phyloP scores from a whole-genome alignment of 2,329 filamentous ascomycete genomes.

The Scedosporium minutisporum region DNA sequence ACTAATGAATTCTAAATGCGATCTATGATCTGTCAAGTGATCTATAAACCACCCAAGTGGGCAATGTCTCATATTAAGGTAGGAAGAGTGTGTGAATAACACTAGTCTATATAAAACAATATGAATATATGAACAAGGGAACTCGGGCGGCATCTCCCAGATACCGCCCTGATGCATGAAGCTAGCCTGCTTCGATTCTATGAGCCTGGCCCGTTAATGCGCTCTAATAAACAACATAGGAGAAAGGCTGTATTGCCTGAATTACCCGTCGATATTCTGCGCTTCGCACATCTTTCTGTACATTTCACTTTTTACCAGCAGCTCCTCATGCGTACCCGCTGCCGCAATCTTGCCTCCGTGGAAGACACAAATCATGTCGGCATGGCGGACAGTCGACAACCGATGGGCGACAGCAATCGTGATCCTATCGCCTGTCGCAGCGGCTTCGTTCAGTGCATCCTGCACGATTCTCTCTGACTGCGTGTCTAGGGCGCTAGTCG shows the following conservation, averaged over 20 bases:
- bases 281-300: conserved; percentile 45
- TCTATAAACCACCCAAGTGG: neutral
- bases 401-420: conserved; percentile 60
- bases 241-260: neutral
- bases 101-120: neutral
- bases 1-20: neutral
- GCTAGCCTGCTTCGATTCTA: neutral
- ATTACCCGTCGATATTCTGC: conserved; percentile 24
- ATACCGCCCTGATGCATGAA: neutral
- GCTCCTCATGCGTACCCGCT: conserved; percentile 48
- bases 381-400: conserved; percentile 43
- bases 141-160: neutral
- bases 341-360: conserved; percentile 47
- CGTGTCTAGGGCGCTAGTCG: conserved; percentile 55
- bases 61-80: neutral
- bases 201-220: neutral
- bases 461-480: conserved; percentile 59
- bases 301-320: conserved; percentile 36
- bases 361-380: conserved; percentile 55
- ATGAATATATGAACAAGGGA: neutral
- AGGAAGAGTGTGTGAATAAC: neutral
- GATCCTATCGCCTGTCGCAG: conserved; percentile 25
- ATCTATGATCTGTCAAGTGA: neutral
- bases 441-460: conserved; percentile 41
- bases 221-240: neutral